Evolutionary conservation across 805 yeast genomes (phyloP), one percentile per base, ranked within the genome.

Genomic region (Scheffersomyces ergatensis): DNA sequence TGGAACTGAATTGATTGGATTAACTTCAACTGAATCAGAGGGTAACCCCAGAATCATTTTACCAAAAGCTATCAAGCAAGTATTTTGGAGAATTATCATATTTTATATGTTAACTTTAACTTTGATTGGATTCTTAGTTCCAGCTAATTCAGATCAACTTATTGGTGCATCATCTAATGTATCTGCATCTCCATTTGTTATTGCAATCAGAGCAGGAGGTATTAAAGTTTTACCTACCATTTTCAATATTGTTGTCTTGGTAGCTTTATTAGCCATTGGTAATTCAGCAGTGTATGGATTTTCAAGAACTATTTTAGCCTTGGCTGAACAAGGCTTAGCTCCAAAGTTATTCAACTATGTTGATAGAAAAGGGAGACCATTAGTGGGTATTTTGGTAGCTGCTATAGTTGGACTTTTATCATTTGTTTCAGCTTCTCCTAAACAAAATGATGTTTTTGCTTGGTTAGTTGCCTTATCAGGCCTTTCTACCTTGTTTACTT

Each of bases 281-380:
- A 68, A 68, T 48, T 66, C 73, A 3, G 70, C 73, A 8, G 71
- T 69, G 13, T 69, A 62, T 41, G 74, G 74, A 1, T 69, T 65
- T 36, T 66, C 73, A 9, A 55, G 74, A 52, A 68, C 73, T 6
- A 58, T 63, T 36, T 54, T 66, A 26, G 65, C 70, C 3, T 56
- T 69, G 44, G 59, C 71, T 2, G 68, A 67, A 50, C 71, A 66
- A 43, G 69, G 68, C 2, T 51, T 65, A 47, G 74, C 72, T 1
- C 74, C 73, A 4, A 39, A 42, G 31, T 43, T 57, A 16, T 64
- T 62, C 41, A 50, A 45, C 1, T 69, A 67, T 42, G 68, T 69
- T 37, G 74, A 69, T 47, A 53, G 67, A 35, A 50, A 52, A 14
- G 74, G 74, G 16, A 49, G 74, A 43, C 74, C 74, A 4, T 57